Base-by-base conservation (phyloP, 2,329 filamentous ascomycete genomes). In the Dactylellina drechsleri region DNA sequence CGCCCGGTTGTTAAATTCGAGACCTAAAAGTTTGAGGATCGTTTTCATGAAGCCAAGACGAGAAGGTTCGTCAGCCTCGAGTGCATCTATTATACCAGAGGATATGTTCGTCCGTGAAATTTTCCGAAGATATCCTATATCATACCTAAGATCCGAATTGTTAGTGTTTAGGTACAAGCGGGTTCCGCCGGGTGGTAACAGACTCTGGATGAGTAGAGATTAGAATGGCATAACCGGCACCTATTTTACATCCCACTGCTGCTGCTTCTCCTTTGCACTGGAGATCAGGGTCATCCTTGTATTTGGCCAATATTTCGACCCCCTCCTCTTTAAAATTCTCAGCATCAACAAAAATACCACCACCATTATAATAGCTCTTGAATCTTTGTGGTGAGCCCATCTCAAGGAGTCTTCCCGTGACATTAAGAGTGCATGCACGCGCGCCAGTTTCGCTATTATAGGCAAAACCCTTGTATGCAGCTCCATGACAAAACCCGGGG, bases 161-260 rank as follows among this genome's bases (percentile, higher is more conserved):
- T n/a, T 15, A 47, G 16, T 47, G 43, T 16, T n/a, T n/a, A 47
- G 43, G 13, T 6, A n/a, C 4, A 15, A n/a, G 16, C 6, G 16
- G 13, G 13, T 47, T n/a, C 4, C 4, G 43, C 13, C 8, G 13
- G 5, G 5, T 52, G 28, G 7, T 78, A 82, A 83, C 87, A 81
- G 84, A 96, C 92, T 99, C 95, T 60, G 94, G 94, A 85, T 99
- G 95, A 45, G 93, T 92, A 0, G 93, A 93, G 0, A 91, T 96
- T 16, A 99, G 82, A 4, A 98, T 83, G 0, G 88, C 92, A 45
- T 87, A 87, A 1, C 95, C 95, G 52, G 92, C 87, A 0, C 93
- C 93, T 52, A 97, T 86, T 76, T 89, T 91, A 79, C 93, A 91
- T 80, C 92, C 92, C 0, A 99, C 88, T 2, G 96, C 85, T 0